Evolutionary conservation across 371 early-diverging fungal genomes (phyloP).

Genomic region (Lichtheimia corymbifera): DNA sequence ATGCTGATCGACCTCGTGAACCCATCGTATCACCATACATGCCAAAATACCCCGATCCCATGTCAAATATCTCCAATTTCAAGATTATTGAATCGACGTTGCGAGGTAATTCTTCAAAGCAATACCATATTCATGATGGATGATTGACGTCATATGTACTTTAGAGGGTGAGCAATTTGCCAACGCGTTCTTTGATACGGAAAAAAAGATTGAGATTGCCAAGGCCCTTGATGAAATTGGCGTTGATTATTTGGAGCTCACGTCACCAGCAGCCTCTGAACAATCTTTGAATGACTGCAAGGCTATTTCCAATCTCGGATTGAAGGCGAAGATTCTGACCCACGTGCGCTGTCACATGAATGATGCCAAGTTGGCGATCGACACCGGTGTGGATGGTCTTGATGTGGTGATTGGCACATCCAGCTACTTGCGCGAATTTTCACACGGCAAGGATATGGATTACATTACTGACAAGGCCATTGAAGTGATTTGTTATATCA

Average conservation of each 20-base stretch:
- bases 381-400: slow-evolving; percentile 93
- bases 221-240: slow-evolving; percentile 94
- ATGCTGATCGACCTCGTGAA: slow-evolving; percentile 18
- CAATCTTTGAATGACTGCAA: slow-evolving; percentile 87
- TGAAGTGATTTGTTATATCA: slow-evolving; percentile 91
- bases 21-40: slow-evolving; percentile 54
- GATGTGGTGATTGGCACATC: slow-evolving; percentile 96
- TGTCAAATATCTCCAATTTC: slow-evolving; percentile 83
- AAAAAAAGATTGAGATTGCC: slow-evolving; percentile 94
- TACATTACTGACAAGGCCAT: slow-evolving; percentile 91
- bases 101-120: slow-evolving; percentile 53
- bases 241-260: slow-evolving; percentile 94
- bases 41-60: slow-evolving; percentile 67
- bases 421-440: slow-evolving; percentile 87
- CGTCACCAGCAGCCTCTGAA: slow-evolving; percentile 93
- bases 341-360: slow-evolving; percentile 96
- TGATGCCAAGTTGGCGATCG: slow-evolving; percentile 91
- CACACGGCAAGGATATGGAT: slow-evolving; percentile 96
- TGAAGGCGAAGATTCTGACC: slow-evolving; percentile 95
- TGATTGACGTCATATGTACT: slow-evolving; percentile 1
- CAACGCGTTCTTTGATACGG: slow-evolving; percentile 93
- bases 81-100: slow-evolving; percentile 92
- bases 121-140: neutral
- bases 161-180: slow-evolving; percentile 96
- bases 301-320: slow-evolving; percentile 83